Percentiles rank a stretch among this genome's conserved stretches.
These are phyloP conservation scores for Mucor piriformis DNA, from an alignment of 371 early-diverging fungal species.

Conservation along the genomic window DNA sequence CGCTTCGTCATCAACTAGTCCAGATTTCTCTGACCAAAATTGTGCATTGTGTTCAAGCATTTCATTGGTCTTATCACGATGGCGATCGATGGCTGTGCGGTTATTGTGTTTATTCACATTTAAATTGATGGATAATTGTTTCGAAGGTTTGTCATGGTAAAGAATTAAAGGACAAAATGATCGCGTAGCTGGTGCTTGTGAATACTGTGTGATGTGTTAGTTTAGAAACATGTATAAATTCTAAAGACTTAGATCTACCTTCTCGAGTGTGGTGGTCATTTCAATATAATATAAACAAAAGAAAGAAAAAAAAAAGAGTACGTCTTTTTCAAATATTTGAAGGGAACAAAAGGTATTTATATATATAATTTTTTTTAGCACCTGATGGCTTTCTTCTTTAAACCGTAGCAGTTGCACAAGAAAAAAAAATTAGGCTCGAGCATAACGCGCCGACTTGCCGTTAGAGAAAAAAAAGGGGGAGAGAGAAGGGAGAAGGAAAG, in stretches of 20 bases:
- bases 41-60: conserved; percentile 49
- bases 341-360: conserved; percentile 2
- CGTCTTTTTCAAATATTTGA: conserved; percentile 4
- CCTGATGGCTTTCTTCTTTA: conserved; percentile 6
- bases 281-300: background rate
- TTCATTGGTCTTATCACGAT: conserved; percentile 38
- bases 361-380: conserved; percentile 5
- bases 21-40: conserved; percentile 32
- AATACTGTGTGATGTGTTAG: background rate
- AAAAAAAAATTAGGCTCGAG: background rate
- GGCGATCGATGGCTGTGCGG: conserved; percentile 40
- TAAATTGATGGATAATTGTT: conserved; percentile 13
- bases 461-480: background rate
- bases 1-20: conserved; percentile 13
- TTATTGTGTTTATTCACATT: conserved; percentile 18
- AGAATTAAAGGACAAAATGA: conserved; percentile 29
- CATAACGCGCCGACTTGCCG: background rate
- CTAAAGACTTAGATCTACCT: background rate
- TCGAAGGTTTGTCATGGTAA: conserved; percentile 26
- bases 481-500: background rate
- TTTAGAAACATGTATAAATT: background rate
- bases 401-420: conserved; percentile 2
- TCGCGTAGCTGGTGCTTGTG: conserved; percentile 8
- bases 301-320: background rate
- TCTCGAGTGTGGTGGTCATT: conserved; percentile 13